These are phyloP conservation scores for Earliella scabrosa DNA, from an alignment of 1,284 basidiomycete genomes.

Conservation along the genomic window DNA sequence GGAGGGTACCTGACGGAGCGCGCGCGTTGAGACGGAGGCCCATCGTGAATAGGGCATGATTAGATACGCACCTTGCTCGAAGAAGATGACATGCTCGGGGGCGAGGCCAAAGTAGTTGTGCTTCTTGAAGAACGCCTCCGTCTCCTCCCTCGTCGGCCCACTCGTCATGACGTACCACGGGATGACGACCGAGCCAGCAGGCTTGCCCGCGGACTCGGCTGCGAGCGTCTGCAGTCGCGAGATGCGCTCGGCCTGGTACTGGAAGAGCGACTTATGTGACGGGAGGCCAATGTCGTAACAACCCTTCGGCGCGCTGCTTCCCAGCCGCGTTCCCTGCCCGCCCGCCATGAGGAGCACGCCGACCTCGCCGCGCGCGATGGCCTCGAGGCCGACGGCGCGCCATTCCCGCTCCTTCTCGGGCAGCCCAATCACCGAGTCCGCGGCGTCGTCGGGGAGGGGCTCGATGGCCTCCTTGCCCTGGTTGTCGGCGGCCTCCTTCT, in stretches of 20 bases:
- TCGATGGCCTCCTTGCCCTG: conserved; percentile 59
- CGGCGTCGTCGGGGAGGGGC: conserved; percentile 80
- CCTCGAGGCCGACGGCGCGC: conserved; percentile 77
- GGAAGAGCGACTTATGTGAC: conserved; percentile 93
- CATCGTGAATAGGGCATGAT: neutral
- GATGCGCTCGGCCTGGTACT: conserved; percentile 96
- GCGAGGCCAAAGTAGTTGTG: conserved; percentile 88
- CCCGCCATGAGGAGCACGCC: conserved; percentile 97
- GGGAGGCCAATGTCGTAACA: conserved; percentile 98
- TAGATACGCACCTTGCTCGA: conserved; percentile 88
- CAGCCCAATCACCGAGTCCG: conserved; percentile 63
- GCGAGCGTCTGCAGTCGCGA: conserved; percentile 82
- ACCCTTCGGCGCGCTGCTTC: conserved; percentile 93
- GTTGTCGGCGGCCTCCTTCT: conserved; percentile 53
- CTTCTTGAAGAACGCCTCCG: conserved; percentile 84
- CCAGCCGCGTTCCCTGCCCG: conserved; percentile 95
- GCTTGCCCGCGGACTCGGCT: conserved; percentile 54
- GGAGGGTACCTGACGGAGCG: conserved; percentile 78
- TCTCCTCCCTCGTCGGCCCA: conserved; percentile 90
- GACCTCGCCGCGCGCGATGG: conserved; percentile 83
- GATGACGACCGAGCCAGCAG: conserved; percentile 66
- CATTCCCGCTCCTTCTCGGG: conserved; percentile 70
- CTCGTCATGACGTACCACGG: conserved; percentile 99
- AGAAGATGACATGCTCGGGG: conserved; percentile 85
- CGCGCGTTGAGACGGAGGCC: neutral